Evolutionary conservation across 345 rosid species (phyloP), one percentile per base, ranked within the genome.

Genomic region (Salix arbutifolia): DNA sequence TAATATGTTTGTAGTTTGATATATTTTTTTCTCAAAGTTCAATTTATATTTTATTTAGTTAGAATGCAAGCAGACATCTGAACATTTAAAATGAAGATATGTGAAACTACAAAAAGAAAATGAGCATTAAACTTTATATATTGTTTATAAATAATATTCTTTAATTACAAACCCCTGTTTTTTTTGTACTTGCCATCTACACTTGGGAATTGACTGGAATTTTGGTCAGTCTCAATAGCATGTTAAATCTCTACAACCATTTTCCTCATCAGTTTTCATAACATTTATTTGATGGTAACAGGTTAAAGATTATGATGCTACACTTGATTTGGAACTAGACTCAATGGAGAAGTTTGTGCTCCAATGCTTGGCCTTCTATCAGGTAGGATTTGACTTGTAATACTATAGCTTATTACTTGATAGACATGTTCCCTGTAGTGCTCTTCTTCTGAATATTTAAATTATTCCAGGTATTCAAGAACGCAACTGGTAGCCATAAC

Each of bases 321-420:
- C 96, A 53, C 87, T 95, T 64, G 97, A 90, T 74, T 79, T 90
- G 82, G 99, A 95, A 76, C 89, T 93, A 72, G 97, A 95, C 82
- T 94, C 97, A 11, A 85, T 93, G 90, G 99, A 93, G 38, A 95
- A 95, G 83, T 95, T 95, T 87, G 97, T 93, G 85, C 93, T 95
- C 76, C 99, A 95, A 82, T 95, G 97, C 84, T 77, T 93, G 89
- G 93, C 99, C 76, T 93, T 93, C 80, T 93, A 95, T 89, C 97
- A 95, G 97, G 97, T 94, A 81, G 71, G 71, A 52, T 12, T 73
- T 66, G 23, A 69, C 76, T n/a, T 46, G 50, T 38, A 62, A 73
- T 40, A 38, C 17, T 70, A 13, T 65, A 33, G 21, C 31, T 17
- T 67, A 5, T 35, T 53, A 66, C 68, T 28, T 62, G 10, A 19